Evolutionary conservation across 2,329 filamentous ascomycete genomes (phyloP).

Genomic region (Lachnellula hyalina): DNA sequence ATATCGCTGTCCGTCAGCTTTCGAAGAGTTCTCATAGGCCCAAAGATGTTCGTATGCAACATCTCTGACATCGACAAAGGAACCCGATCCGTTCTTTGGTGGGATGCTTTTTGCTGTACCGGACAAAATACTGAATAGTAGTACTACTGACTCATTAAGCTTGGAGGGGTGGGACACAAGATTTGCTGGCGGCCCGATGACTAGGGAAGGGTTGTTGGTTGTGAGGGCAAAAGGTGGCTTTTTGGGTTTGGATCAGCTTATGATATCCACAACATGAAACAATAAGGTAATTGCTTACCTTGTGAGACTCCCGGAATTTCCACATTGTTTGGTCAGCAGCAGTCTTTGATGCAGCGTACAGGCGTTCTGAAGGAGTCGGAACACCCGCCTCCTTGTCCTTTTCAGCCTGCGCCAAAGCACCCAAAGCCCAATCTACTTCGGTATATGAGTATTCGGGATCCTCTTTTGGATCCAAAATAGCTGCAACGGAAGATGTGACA

Average conservation of each 20-base stretch:
- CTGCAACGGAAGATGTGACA: constrained; percentile 33
- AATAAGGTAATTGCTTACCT: constrained; percentile 11
- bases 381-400: constrained; percentile 28
- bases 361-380: constrained; percentile 8
- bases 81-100: constrained; percentile 23
- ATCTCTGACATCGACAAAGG: constrained; percentile 40
- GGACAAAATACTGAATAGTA: constrained; percentile 33
- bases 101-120: constrained; percentile 28
- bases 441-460: constrained; percentile 22
- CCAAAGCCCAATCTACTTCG: constrained; percentile 29
- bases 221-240: constrained; percentile 36
- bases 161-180: constrained; percentile 28
- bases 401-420: constrained; percentile 26
- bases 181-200: constrained; percentile 37
- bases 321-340: constrained; percentile 35
- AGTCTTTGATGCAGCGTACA: constrained; percentile 38
- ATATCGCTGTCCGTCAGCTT: constrained; percentile 38
- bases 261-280: not conserved
- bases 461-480: constrained; percentile 22
- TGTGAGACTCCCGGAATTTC: constrained; percentile 34
- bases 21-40: constrained; percentile 32
- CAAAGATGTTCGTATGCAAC: constrained; percentile 38
- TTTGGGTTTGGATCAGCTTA: constrained; percentile 1
- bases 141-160: constrained; percentile 32
- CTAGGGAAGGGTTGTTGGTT: constrained; percentile 37